Evolutionary conservation across 208 protist genomes (phyloP).

Genomic region (Acanthamoeba lenticulata): DNA sequence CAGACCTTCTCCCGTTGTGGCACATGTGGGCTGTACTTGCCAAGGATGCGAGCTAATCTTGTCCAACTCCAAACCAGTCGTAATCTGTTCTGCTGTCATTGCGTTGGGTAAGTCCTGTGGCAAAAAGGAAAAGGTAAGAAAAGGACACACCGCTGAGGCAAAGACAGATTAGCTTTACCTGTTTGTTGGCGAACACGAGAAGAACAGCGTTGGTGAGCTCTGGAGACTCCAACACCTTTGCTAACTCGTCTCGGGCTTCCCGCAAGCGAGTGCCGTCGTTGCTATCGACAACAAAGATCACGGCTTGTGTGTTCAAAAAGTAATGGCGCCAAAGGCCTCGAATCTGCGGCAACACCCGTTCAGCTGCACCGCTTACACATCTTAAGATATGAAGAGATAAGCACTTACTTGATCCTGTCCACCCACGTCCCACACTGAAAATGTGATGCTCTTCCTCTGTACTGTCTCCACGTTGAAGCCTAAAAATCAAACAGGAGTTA

Average conservation of each 20-base stretch:
- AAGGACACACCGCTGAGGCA: neutral
- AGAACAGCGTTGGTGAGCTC: constrained; percentile 90
- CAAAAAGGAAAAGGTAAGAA: neutral
- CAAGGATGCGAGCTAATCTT: constrained; percentile 84
- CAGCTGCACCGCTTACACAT: too few relatives aligned
- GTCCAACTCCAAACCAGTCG: constrained; percentile 86
- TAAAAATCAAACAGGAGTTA: too few relatives aligned
- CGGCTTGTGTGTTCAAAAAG: constrained; percentile 90
- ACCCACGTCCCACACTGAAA: constrained; percentile 94
- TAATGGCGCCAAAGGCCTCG: constrained; percentile 91
- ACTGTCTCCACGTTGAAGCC: constrained; percentile 90
- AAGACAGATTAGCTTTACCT: constrained; percentile 83
- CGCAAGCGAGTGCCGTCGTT: constrained; percentile 89
- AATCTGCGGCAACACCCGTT: constrained; percentile 70
- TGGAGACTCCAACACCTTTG: constrained; percentile 90
- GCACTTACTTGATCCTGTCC: constrained; percentile 67
- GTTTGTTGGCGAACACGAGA: constrained; percentile 94
- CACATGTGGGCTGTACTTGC: constrained; percentile 90
- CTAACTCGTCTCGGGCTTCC: constrained; percentile 85
- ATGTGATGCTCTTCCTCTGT: constrained; percentile 97
- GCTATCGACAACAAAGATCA: constrained; percentile 93
- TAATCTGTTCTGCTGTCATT: constrained; percentile 86
- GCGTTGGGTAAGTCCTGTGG: constrained; percentile 88
- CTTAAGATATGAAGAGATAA: neutral
- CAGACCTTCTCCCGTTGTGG: constrained; percentile 89